Conservation (phyloP, 208 protist species). For the Angomonas desouzai region DNA sequence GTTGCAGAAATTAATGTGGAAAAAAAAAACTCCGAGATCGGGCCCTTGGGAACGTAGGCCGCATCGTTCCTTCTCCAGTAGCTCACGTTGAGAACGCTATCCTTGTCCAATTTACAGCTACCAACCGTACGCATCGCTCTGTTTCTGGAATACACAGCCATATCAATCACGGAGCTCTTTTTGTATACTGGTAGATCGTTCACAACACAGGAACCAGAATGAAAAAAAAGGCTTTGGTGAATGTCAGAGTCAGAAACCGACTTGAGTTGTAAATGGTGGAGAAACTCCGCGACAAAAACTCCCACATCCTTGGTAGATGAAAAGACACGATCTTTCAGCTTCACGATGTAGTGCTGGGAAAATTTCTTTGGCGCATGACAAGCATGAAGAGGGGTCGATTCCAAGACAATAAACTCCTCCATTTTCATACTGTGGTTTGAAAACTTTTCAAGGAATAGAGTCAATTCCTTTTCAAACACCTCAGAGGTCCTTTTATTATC, state of each 20-base stretch:
- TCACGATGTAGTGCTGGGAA: conserved; percentile 82
- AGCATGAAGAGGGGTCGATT: neutral
- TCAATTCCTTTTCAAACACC: neutral
- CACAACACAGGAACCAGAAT: conserved; percentile 8
- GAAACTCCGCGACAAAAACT: conserved; percentile 57
- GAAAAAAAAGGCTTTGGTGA: conserved; percentile 70
- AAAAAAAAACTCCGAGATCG: conserved; percentile 1
- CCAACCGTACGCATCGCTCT: conserved; percentile 75
- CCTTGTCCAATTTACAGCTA: conserved; percentile 74
- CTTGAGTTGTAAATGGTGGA: conserved; percentile 36
- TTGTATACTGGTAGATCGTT: neutral
- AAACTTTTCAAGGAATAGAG: neutral
- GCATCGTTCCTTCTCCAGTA: conserved; percentile 7
- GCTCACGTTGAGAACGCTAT: conserved; percentile 25
- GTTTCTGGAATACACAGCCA: conserved; percentile 78
- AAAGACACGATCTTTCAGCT: conserved; percentile 45
- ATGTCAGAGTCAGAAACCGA: conserved; percentile 14
- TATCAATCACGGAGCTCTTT: conserved; percentile 63
- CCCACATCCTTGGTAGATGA: conserved; percentile 39
- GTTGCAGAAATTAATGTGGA: neutral
- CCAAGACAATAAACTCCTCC: neutral
- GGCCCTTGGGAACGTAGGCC: neutral
- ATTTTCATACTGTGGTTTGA: neutral
- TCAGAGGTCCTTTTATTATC: neutral
- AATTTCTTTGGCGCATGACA: conserved; percentile 39